Conservation (phyloP, 805 yeast genomes). For the Metschnikowia orientalis region DNA sequence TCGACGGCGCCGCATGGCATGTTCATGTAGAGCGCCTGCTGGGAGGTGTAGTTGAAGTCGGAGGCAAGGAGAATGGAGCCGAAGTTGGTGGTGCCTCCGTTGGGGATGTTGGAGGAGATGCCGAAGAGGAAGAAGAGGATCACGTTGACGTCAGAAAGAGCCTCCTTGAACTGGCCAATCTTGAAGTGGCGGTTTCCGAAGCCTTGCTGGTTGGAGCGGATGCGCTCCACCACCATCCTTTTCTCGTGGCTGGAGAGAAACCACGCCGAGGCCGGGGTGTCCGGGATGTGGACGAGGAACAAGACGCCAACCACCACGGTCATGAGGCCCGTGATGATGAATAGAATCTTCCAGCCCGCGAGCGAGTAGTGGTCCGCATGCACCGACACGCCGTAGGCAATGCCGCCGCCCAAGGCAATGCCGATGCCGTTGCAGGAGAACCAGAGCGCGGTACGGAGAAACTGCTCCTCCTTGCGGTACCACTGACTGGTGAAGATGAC, state of each 20-base stretch:
- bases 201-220: conserved; percentile 53
- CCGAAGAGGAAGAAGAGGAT: conserved; percentile 33
- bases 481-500: conserved; percentile 54
- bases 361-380: conserved; percentile 38
- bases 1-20: conserved; percentile 27
- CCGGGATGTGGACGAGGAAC: conserved; percentile 51
- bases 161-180: conserved; percentile 49
- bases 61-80: conserved; percentile 26
- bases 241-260: conserved; percentile 45
- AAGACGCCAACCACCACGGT: conserved; percentile 50
- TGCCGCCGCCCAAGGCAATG: conserved; percentile 34
- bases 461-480: conserved; percentile 44
- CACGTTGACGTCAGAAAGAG: conserved; percentile 45
- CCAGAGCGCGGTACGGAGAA: conserved; percentile 34
- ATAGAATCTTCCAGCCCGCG: conserved; percentile 58
- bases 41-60: conserved; percentile 23
- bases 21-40: conserved; percentile 22
- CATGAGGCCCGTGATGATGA: conserved; percentile 54
- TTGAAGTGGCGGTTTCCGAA: conserved; percentile 54
- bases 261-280: conserved; percentile 44
- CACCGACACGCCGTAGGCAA: conserved; percentile 50
- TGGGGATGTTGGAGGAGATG: conserved; percentile 26
- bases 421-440: conserved; percentile 37
- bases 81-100: conserved; percentile 29
- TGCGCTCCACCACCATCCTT: conserved; percentile 43